Percentiles rank a stretch among this genome's conserved stretches.
These are phyloP conservation scores for Plenodomus biglobosus DNA, from an alignment of 2,329 filamentous ascomycete genomes.

Conservation along the genomic window DNA sequence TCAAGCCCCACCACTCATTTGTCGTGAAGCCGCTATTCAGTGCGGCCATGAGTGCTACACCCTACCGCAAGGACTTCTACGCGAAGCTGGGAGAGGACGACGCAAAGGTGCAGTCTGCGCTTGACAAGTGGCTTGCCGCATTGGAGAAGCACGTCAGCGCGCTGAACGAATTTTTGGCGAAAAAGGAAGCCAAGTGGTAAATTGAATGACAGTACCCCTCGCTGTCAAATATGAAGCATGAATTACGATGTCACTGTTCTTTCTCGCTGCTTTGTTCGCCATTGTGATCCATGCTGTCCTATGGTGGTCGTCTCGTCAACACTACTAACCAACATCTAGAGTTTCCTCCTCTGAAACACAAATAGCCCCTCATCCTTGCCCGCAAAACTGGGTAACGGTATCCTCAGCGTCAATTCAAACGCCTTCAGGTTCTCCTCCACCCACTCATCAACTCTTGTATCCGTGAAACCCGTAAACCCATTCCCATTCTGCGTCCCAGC, in stretches of 20 bases:
- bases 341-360: constrained; percentile 55
- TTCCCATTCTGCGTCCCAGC: constrained; percentile 75
- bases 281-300: background rate
- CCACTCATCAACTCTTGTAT: constrained; percentile 66
- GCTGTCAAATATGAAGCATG: background rate
- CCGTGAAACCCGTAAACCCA: constrained; percentile 70
- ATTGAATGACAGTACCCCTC: background rate
- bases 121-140: constrained; percentile 72
- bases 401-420: constrained; percentile 64
- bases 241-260: background rate
- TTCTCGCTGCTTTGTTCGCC: background rate
- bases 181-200: constrained; percentile 41
- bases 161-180: constrained; percentile 61
- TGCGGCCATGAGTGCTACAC: constrained; percentile 88
- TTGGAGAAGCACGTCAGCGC: constrained; percentile 79
- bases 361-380: constrained; percentile 77
- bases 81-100: constrained; percentile 74
- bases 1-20: constrained; percentile 90
- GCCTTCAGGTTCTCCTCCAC: constrained; percentile 59
- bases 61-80: constrained; percentile 94
- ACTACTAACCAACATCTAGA: background rate
- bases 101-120: constrained; percentile 61
- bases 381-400: constrained; percentile 72
- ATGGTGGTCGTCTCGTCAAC: too few species aligned
- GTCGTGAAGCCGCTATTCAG: constrained; percentile 89